Evolutionary conservation across 1,284 basidiomycete species (phyloP).

Genomic region (Sparassis latifolia): DNA sequence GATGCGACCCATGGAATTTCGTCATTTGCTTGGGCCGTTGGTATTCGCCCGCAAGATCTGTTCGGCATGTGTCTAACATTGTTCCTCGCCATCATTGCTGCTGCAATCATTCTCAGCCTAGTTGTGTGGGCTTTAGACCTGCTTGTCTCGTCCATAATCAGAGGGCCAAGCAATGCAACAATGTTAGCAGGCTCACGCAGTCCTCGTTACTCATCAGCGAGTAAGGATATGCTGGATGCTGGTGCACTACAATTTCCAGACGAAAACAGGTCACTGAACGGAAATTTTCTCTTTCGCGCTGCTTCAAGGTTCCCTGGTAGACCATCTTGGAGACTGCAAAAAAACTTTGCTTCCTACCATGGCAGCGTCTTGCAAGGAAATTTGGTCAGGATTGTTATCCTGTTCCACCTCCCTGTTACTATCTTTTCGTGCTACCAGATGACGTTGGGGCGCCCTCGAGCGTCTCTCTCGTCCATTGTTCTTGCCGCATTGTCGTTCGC

Average conservation of each 20-base stretch:
- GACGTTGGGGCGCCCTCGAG: conserved; percentile 46
- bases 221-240: conserved; percentile 46
- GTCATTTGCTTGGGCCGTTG: conserved; percentile 77
- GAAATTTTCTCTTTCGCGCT: conserved; percentile 32
- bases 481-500: conserved; percentile 75
- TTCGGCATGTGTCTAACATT: conserved; percentile 81
- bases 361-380: conserved; percentile 81
- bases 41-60: conserved; percentile 75
- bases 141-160: conserved; percentile 31
- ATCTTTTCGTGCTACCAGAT: conserved; percentile 88
- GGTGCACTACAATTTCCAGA: conserved; percentile 29
- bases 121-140: conserved; percentile 71
- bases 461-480: conserved; percentile 52
- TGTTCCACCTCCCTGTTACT: conserved; percentile 93
- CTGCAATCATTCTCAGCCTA: conserved; percentile 61
- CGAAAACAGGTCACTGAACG: conserved; percentile 51
- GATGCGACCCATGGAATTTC: conserved; percentile 62
- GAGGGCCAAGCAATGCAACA: conserved; percentile 19
- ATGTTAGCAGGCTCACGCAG: conserved; percentile 41
- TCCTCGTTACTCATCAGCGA: conserved; percentile 42
- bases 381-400: conserved; percentile 79
- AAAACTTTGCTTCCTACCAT: conserved; percentile 69
- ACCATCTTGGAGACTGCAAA: conserved; percentile 52
- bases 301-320: conserved; percentile 22
- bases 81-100: conserved; percentile 77